A percentile compares a stretch with the other conserved stretches of the same genome.
phyloP scores from a whole-genome alignment of 2,329 filamentous ascomycete species.

The Penicillium fuscoglaucum region DNA sequence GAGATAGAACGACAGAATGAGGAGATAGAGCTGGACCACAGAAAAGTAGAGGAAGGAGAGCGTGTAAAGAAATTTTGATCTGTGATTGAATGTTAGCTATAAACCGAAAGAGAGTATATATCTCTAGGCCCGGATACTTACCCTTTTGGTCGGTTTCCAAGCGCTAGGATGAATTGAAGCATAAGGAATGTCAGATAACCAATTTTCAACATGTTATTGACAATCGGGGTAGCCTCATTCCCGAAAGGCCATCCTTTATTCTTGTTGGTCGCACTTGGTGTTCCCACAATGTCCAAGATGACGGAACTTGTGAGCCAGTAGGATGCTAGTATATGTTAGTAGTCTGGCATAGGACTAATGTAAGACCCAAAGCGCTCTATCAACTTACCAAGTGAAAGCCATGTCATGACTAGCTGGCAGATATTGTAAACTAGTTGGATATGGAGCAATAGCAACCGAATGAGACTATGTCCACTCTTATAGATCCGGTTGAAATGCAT shows the following conservation, averaged over 20 bases:
- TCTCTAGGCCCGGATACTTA: not conserved
- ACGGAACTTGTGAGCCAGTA: conserved; percentile 97
- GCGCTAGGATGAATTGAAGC: conserved; percentile 88
- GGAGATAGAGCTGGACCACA: conserved; percentile 64
- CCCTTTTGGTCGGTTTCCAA: conserved; percentile 93
- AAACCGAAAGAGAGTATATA: too few relatives aligned
- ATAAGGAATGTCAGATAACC: conserved; percentile 85
- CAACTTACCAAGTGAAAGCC: conserved; percentile 66
- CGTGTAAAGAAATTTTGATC: conserved; percentile 82
- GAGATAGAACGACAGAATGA: conserved; percentile 61
- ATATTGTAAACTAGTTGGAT: conserved; percentile 91
- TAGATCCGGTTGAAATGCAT: conserved; percentile 98
- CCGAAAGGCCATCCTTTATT: conserved; percentile 83
- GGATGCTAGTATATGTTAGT: conserved; percentile 61
- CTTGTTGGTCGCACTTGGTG: conserved; percentile 54
- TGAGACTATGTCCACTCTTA: conserved; percentile 89
- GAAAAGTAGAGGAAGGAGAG: conserved; percentile 82
- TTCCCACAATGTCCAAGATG: conserved; percentile 93
- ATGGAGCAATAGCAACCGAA: conserved; percentile 97
- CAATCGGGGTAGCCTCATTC: conserved; percentile 74
- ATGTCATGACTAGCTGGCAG: conserved; percentile 79
- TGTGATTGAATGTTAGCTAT: conserved; percentile 7
- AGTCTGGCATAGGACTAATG: not conserved
- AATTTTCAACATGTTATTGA: conserved; percentile 88
- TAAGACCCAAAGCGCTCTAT: not conserved